A percentile compares a stretch with the other conserved stretches of the same genome.
Evolutionary conservation across 2,329 filamentous ascomycete species (phyloP).

Genomic region (Paradendryphiella salina): DNA sequence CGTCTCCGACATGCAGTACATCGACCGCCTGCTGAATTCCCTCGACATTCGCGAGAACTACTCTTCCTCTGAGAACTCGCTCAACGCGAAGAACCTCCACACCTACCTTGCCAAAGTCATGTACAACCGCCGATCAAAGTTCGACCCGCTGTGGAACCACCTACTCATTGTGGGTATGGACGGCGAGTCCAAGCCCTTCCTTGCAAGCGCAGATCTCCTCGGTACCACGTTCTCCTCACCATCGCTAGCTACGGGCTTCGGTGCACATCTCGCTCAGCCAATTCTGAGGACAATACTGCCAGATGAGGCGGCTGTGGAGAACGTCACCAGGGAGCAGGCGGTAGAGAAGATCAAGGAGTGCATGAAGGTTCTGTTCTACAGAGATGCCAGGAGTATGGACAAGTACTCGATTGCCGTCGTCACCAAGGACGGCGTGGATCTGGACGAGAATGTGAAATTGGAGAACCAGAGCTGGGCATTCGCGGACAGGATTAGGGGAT

Average conservation of each 20-base stretch:
- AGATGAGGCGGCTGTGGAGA: slow-evolving; percentile 75
- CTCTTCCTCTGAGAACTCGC: slow-evolving; percentile 57
- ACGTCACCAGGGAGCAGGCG: slow-evolving; percentile 76
- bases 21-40: slow-evolving; percentile 85
- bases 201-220: slow-evolving; percentile 87
- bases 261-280: slow-evolving; percentile 88
- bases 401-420: slow-evolving; percentile 89
- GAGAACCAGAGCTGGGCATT: slow-evolving; percentile 98
- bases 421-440: slow-evolving; percentile 80
- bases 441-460: slow-evolving; percentile 82
- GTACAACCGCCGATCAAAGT: slow-evolving; percentile 91
- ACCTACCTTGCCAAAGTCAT: slow-evolving; percentile 95
- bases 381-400: slow-evolving; percentile 90
- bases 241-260: slow-evolving; percentile 89
- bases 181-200: slow-evolving; percentile 81
- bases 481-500: slow-evolving; percentile 90
- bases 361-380: slow-evolving; percentile 98
- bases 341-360: slow-evolving; percentile 83
- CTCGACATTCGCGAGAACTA: slow-evolving; percentile 91
- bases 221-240: slow-evolving; percentile 90
- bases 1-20: slow-evolving; percentile 98
- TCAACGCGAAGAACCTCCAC: slow-evolving; percentile 93
- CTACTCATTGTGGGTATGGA: slow-evolving; percentile 82
- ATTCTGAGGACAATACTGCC: slow-evolving; percentile 83
- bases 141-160: slow-evolving; percentile 98